phyloP scores from a whole-genome alignment of 1,284 basidiomycete genomes.

The Trichosporon sp. region DNA sequence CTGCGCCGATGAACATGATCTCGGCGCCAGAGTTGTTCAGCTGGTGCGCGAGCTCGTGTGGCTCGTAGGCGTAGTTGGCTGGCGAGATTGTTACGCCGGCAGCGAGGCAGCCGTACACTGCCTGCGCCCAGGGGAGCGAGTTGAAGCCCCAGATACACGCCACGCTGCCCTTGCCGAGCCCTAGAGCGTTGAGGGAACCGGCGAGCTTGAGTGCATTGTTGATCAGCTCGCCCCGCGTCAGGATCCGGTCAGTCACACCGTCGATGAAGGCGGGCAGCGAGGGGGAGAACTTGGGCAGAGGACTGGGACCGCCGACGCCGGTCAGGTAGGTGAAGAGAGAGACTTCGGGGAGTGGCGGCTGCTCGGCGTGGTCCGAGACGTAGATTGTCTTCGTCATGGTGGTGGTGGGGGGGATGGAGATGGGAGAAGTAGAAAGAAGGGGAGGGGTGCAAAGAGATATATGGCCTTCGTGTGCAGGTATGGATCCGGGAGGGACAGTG shows the following conservation, averaged over 20 bases:
- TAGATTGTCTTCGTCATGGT: conserved; percentile 7
- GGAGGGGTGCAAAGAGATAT: neutral
- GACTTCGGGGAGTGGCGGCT: conserved; percentile 11
- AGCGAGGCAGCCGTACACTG: conserved; percentile 54
- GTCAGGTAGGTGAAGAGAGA: conserved; percentile 13
- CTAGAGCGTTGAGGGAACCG: conserved; percentile 50
- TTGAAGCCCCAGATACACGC: conserved; percentile 51
- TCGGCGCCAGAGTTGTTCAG: conserved; percentile 54
- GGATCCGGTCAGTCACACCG: conserved; percentile 54
- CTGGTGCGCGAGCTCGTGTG: conserved; percentile 44
- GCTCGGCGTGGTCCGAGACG: conserved; percentile 6
- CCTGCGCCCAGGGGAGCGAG: conserved; percentile 58
- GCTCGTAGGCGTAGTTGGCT: conserved; percentile 26
- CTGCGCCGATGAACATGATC: conserved; percentile 56
- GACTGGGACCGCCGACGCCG: neutral
- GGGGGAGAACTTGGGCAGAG: conserved; percentile 31
- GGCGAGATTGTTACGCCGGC: conserved; percentile 33
- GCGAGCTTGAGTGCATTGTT: conserved; percentile 58
- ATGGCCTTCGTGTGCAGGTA: too few relatives aligned
- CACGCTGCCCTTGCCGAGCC: conserved; percentile 31
- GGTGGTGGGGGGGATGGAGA: neutral
- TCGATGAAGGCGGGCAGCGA: conserved; percentile 60
- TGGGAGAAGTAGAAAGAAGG: neutral
- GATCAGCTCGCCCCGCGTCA: conserved; percentile 58
- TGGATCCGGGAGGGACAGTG: too few relatives aligned